Conservation (phyloP, 2,329 filamentous ascomycete species). For the Pseudogymnoascus pannorum region DNA sequence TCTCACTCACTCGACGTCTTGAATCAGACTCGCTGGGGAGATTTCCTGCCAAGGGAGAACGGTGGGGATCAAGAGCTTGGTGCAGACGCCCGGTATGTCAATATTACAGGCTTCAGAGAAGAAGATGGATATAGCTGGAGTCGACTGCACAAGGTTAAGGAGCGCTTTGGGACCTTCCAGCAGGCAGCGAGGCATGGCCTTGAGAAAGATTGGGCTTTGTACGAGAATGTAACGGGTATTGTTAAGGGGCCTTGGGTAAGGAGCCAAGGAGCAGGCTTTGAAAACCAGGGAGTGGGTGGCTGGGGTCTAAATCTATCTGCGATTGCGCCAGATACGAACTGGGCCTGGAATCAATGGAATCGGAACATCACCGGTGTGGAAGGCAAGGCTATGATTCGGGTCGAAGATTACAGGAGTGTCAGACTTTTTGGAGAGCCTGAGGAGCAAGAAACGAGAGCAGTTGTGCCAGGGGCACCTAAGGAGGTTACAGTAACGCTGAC, state of each 20-base stretch:
- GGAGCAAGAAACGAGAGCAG: background rate
- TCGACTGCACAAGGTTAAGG: conserved; percentile 58
- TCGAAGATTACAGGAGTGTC: conserved; percentile 41
- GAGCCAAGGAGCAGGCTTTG: conserved; percentile 13
- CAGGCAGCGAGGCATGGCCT: background rate
- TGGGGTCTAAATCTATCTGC: conserved; percentile 55
- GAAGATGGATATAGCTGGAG: conserved; percentile 75
- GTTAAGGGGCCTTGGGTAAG: conserved; percentile 27
- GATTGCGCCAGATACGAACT: conserved; percentile 58
- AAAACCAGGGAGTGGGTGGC: conserved; percentile 15
- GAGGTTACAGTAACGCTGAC: conserved; percentile 63
- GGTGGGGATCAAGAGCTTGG: conserved; percentile 17
- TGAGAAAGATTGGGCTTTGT: conserved; percentile 20
- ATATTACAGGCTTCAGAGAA: conserved; percentile 69
- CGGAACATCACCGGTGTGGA: conserved; percentile 71
- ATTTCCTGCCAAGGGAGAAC: conserved; percentile 43
- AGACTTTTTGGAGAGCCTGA: conserved; percentile 27
- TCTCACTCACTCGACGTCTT: conserved; percentile 45
- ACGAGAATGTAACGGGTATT: conserved; percentile 29
- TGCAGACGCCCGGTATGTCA: conserved; percentile 42
- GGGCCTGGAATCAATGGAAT: conserved; percentile 58
- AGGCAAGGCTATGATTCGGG: conserved; percentile 62
- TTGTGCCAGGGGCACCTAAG: conserved; percentile 34
- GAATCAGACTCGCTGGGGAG: conserved; percentile 51
- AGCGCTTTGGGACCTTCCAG: conserved; percentile 52